Conservation (phyloP, 2,329 filamentous ascomycete genomes). For the Colletotrichum sp. region DNA sequence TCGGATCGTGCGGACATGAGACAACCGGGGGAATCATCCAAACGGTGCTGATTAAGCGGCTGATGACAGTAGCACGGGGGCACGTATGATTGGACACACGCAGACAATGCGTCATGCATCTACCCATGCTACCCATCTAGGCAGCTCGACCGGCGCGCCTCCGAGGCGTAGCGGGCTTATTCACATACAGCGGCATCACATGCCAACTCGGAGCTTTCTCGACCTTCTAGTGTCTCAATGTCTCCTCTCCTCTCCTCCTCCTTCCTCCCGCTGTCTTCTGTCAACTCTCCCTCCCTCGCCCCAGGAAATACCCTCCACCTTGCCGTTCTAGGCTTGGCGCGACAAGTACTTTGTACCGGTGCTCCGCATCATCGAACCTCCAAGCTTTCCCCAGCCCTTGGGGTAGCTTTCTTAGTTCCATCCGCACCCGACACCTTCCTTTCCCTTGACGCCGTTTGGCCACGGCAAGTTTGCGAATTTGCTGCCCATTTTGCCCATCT, state of each 20-base stretch:
- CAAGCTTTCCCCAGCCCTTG: conserved; percentile 16
- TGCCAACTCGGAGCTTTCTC: conserved; percentile 8
- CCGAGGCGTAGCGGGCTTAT: background rate
- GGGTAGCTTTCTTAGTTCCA: conserved; percentile 3
- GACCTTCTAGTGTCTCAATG: background rate
- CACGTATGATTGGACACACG: background rate
- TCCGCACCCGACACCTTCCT: background rate
- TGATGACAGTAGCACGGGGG: background rate
- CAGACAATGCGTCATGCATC: background rate
- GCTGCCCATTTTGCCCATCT: background rate
- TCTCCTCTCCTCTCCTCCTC: background rate
- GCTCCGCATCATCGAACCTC: conserved; percentile 8
- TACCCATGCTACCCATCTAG: background rate
- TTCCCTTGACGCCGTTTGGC: background rate
- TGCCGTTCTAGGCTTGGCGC: conserved; percentile 17
- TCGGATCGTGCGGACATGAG: conserved; percentile 5
- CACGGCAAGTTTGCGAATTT: background rate
- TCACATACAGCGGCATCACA: conserved; percentile 22
- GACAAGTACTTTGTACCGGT: conserved; percentile 3
- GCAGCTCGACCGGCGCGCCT: background rate
- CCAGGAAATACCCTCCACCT: conserved; percentile 9
- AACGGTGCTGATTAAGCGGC: background rate
- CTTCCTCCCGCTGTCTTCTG: conserved; percentile 15
- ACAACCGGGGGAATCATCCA: conserved; percentile 6
- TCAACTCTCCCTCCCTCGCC: conserved; percentile 7